phyloP scores from a whole-genome alignment of 345 rosid species.

The Acer campestre region DNA sequence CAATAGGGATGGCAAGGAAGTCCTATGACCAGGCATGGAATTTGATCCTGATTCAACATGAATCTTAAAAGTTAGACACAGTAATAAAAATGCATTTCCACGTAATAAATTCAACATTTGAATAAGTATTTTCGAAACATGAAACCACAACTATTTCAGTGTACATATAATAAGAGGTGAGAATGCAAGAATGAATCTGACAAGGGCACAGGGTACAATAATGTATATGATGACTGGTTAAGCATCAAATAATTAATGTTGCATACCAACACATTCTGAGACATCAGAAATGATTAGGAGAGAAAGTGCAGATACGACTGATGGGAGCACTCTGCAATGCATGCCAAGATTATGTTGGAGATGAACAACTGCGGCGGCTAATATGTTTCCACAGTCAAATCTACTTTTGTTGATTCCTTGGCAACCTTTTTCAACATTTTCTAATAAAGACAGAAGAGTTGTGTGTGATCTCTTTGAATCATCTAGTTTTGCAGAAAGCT shows the following conservation, averaged over 20 bases:
- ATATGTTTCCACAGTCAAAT: conserved; percentile 35
- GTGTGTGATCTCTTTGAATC: conserved; percentile 30
- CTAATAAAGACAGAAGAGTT: conserved; percentile 51
- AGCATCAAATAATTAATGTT: conserved; percentile 16
- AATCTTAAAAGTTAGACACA: neutral
- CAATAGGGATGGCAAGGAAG: conserved; percentile 33
- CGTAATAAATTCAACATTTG: neutral
- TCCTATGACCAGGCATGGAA: conserved; percentile 11
- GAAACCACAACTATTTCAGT: neutral
- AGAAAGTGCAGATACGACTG: conserved; percentile 70
- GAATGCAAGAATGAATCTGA: neutral
- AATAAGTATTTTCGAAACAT: neutral
- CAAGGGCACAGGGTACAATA: neutral
- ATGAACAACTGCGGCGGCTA: conserved; percentile 55
- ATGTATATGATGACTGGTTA: neutral
- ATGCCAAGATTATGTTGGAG: conserved; percentile 65
- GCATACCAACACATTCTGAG: conserved; percentile 47
- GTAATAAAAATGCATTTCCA: neutral
- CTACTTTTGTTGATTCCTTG: conserved; percentile 27
- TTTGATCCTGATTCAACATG: conserved; percentile 34
- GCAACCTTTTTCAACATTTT: conserved; percentile 31
- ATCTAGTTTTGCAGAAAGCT: conserved; percentile 43
- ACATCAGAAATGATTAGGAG: conserved; percentile 45
- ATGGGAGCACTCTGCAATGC: conserved; percentile 48
- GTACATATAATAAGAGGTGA: neutral